Evolutionary conservation across 2,329 filamentous ascomycete genomes (phyloP).

Genomic region (Teratosphaeria pseudoeucalypti): DNA sequence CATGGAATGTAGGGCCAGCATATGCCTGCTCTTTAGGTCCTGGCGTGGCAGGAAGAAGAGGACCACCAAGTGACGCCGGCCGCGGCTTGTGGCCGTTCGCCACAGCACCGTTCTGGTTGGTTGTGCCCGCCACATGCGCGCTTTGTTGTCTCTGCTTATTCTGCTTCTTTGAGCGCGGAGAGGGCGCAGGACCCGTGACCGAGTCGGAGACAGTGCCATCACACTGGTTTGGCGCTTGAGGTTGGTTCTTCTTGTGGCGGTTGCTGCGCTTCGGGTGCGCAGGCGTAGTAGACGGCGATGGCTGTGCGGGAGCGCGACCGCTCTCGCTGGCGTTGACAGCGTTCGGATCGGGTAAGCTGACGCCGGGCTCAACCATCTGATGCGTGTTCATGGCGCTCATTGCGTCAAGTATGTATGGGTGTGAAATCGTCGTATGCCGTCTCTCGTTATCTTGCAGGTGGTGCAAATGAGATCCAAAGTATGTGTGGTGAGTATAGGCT

Average conservation of each 20-base stretch:
- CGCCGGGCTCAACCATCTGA: neutral
- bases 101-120: conserved; percentile 11
- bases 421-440: neutral
- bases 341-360: neutral
- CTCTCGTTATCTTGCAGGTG: conserved; percentile 13
- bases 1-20: conserved; percentile 88
- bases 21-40: conserved; percentile 51
- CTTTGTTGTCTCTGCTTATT: conserved; percentile 14
- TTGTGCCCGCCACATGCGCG: conserved; percentile 3
- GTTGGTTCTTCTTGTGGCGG: conserved; percentile 13
- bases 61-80: conserved; percentile 33
- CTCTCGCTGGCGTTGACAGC: neutral
- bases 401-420: neutral
- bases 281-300: conserved; percentile 13
- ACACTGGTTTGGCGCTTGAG: conserved; percentile 4
- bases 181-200: conserved; percentile 10
- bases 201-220: conserved; percentile 21
- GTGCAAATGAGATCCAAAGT: conserved; percentile 14
- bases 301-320: neutral
- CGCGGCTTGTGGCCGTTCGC: conserved; percentile 20
- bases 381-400: neutral
- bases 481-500: conserved; percentile 12
- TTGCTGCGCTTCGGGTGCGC: conserved; percentile 24
- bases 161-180: conserved; percentile 14
- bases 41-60: conserved; percentile 31